Evolutionary conservation across 306 rosid genomes (phyloP).

Genomic region (Begonia peltatifolia): DNA sequence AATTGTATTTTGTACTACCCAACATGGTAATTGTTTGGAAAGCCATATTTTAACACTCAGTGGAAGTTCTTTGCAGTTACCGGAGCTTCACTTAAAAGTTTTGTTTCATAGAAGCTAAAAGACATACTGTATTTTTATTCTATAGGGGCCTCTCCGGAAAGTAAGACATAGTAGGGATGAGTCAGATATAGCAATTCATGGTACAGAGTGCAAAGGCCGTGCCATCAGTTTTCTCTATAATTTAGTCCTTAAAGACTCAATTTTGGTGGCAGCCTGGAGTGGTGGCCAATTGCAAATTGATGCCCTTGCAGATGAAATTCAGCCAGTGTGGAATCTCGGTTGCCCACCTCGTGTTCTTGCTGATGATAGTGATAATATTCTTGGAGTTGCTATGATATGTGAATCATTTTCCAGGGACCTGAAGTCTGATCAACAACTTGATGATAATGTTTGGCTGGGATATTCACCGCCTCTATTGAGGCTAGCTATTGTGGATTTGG

Average conservation of each 20-base stretch:
- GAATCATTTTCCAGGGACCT: slow-evolving; percentile 31
- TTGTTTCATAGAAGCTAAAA: slow-evolving; percentile 3
- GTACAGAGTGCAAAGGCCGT: slow-evolving; percentile 78
- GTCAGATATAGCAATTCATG: slow-evolving; percentile 33
- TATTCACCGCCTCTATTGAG: slow-evolving; percentile 75
- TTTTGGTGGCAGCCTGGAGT: slow-evolving; percentile 89
- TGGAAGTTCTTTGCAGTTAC: no score
- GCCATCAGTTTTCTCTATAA: slow-evolving; percentile 66
- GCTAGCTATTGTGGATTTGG: slow-evolving; percentile 81
- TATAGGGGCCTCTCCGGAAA: slow-evolving; percentile 74
- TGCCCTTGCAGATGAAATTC: slow-evolving; percentile 94
- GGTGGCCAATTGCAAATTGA: slow-evolving; percentile 89
- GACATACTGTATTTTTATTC: slow-evolving; percentile 12
- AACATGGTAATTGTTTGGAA: no score
- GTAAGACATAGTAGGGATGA: slow-evolving; percentile 47
- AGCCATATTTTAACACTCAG: no score
- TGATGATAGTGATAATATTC: slow-evolving; percentile 48
- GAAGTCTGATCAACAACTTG: slow-evolving; percentile 47
- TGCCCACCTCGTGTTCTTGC: slow-evolving; percentile 70
- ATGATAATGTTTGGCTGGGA: slow-evolving; percentile 71
- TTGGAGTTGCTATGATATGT: slow-evolving; percentile 94
- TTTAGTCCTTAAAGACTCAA: slow-evolving; percentile 69
- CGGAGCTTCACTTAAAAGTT: no score
- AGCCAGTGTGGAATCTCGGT: slow-evolving; percentile 74
- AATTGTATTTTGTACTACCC: no score